Conservation (phyloP, 169 alveolate genomes). For the Cyclospora cayetanensis region DNA sequence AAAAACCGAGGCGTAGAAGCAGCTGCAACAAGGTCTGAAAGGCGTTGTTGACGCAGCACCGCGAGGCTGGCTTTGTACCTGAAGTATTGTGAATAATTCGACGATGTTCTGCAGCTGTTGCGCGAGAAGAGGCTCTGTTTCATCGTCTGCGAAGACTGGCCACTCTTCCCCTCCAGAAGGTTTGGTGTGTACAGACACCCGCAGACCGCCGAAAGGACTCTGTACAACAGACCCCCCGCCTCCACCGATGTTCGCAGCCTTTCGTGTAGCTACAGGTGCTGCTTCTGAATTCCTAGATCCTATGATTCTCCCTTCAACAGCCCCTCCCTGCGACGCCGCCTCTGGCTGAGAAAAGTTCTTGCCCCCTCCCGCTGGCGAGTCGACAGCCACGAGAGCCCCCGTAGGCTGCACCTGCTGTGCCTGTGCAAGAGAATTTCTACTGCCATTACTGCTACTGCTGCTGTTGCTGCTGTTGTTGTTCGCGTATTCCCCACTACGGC, state of each 20-base stretch:
- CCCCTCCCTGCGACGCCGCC: no score
- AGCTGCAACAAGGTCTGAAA: no score
- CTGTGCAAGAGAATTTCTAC: not conserved
- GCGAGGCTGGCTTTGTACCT: slow-evolving; percentile 59
- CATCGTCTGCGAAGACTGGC: slow-evolving; percentile 73
- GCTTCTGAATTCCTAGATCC: not conserved
- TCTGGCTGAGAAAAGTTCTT: not conserved
- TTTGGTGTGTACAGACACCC: slow-evolving; percentile 48
- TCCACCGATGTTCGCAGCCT: not conserved
- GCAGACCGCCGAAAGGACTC: slow-evolving; percentile 67
- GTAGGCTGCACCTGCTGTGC: not conserved
- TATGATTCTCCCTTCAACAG: no score
- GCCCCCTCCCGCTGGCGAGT: not conserved
- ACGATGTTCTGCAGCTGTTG: slow-evolving; percentile 61
- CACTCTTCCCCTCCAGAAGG: slow-evolving; percentile 41
- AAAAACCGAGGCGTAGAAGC: no score
- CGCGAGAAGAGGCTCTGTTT: slow-evolving; percentile 54
- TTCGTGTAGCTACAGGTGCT: not conserved
- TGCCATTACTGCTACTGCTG: not conserved
- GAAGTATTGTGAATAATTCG: slow-evolving; percentile 62
- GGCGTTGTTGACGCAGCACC: no score
- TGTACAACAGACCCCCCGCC: slow-evolving; percentile 14
- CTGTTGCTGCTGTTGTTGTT: slow-evolving; percentile 37
- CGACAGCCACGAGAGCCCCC: not conserved
- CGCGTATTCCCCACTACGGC: no score